Evolutionary conservation across 331 rosid species (phyloP), one percentile per base, ranked within the genome.

Genomic region (Rosa hybrid): DNA sequence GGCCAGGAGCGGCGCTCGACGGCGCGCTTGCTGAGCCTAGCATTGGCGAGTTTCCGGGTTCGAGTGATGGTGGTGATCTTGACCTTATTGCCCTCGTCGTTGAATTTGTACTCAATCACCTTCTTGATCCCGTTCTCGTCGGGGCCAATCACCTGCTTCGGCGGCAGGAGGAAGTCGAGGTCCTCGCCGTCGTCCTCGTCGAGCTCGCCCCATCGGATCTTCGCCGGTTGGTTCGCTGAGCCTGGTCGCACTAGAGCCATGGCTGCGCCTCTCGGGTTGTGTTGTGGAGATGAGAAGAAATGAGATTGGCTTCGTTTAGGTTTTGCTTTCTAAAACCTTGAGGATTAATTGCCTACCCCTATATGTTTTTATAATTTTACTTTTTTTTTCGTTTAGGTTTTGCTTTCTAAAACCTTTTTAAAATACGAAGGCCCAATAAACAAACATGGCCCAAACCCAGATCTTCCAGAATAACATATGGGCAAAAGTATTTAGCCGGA

Each of bases 131-230:
- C 98, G 72, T 91, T 88, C 78, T 87, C 92, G 74, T 94, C 94
- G 1, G 97, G 98, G 0, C 97, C 96, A 41, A 91, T 91, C 5
- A 91, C 91, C 81, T 91, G 91, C 20, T 72, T 70, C 21, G 97
- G 95, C n/a, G 97, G 98, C n/a, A 94, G 78, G 20, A 94, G 83
- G 69, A 92, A 94, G 71, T 91, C 95, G 1, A 94, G 86, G 83
- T 94, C 97, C 72, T 91, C 94, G 0, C 91, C 97, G 71, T 92
- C 98, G 39, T 94, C 98, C 72, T 94, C 98, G 0, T 94, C 97
- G 12, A 94, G 86, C 80, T 94, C 97, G 0, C 97, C 92, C 98
- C 98, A 94, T 5, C 97, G 86, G 25, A 92, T 18, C 88, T 90
- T 94, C 1, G 86, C 49, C 8, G 87, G 86, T 49, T 82, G 83